A percentile compares a stretch with the other conserved stretches of the same genome.
Evolutionary conservation across 192 early-diverging fungal species (phyloP).

Genomic region (Lunasporangiospora selenospora): DNA sequence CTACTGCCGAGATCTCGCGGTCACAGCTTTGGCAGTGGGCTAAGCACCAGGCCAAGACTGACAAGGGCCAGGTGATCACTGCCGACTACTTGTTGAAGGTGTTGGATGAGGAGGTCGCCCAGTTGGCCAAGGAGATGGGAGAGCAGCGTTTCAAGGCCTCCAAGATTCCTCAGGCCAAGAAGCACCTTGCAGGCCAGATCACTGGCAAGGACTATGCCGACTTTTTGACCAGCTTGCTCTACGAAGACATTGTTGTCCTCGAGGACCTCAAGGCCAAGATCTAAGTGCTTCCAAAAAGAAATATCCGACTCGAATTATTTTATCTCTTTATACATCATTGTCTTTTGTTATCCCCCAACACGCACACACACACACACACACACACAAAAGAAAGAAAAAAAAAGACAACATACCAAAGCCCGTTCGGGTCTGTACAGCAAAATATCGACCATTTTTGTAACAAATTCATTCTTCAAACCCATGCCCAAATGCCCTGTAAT

Average conservation of each 20-base stretch:
- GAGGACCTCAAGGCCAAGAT: slow-evolving; percentile 40
- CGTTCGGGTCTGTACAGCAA: too few species aligned
- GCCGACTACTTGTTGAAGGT: slow-evolving; percentile 76
- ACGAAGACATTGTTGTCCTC: slow-evolving; percentile 77
- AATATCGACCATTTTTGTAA: too few species aligned
- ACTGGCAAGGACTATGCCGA: slow-evolving; percentile 88
- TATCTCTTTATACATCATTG: not conserved
- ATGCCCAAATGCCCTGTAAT: too few species aligned
- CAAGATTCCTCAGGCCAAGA: slow-evolving; percentile 74
- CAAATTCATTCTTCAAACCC: too few species aligned
- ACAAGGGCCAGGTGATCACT: slow-evolving; percentile 83
- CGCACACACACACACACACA: too few species aligned
- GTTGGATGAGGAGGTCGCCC: slow-evolving; percentile 89
- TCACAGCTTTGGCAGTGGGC: slow-evolving; percentile 99
- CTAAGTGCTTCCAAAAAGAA: too few species aligned
- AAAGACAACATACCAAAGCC: too few species aligned
- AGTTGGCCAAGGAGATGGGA: slow-evolving; percentile 67
- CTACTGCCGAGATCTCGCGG: slow-evolving; percentile 97
- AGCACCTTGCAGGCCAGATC: slow-evolving; percentile 76
- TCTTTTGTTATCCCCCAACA: not conserved
- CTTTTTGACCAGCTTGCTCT: slow-evolving; percentile 93
- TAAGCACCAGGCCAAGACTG: slow-evolving; percentile 80
- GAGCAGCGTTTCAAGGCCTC: slow-evolving; percentile 67
- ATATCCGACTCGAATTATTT: too few species aligned
- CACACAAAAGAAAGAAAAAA: too few species aligned